A percentile compares a stretch with the other conserved stretches of the same genome.
These are phyloP conservation scores for Alternaria sp. DNA, from an alignment of 2,329 filamentous ascomycete species.

Conservation along the genomic window DNA sequence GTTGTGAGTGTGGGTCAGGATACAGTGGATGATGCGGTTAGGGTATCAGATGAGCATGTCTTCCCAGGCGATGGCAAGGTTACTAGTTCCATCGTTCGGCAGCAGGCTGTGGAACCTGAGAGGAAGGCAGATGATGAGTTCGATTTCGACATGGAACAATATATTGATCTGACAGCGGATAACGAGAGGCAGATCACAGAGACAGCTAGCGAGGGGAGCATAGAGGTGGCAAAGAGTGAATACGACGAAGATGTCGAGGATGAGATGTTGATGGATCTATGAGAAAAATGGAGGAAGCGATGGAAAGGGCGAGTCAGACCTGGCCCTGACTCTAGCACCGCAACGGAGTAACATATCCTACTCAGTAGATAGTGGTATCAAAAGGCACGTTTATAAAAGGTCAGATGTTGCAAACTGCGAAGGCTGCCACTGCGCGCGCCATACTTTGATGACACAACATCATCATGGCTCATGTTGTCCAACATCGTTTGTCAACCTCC, in stretches of 20 bases:
- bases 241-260: slow-evolving; percentile 28
- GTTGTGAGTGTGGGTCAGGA: background rate
- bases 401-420: background rate
- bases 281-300: background rate
- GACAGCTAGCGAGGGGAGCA: slow-evolving; percentile 4
- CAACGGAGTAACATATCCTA: background rate
- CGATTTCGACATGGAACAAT: background rate
- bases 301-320: background rate
- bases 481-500: background rate
- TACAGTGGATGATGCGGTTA: background rate
- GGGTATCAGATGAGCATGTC: background rate
- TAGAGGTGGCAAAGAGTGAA: slow-evolving; percentile 7
- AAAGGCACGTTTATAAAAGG: no score
- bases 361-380: background rate
- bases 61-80: no score
- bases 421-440: background rate
- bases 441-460: background rate
- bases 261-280: slow-evolving; percentile 40
- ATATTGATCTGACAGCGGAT: background rate
- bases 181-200: slow-evolving; percentile 6
- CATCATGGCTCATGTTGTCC: background rate
- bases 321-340: background rate
- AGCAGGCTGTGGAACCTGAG: background rate
- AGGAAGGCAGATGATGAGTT: background rate
- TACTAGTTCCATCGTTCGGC: background rate